phyloP scores from a whole-genome alignment of 2,329 filamentous ascomycete species.

The Colletotrichum australisinense region DNA sequence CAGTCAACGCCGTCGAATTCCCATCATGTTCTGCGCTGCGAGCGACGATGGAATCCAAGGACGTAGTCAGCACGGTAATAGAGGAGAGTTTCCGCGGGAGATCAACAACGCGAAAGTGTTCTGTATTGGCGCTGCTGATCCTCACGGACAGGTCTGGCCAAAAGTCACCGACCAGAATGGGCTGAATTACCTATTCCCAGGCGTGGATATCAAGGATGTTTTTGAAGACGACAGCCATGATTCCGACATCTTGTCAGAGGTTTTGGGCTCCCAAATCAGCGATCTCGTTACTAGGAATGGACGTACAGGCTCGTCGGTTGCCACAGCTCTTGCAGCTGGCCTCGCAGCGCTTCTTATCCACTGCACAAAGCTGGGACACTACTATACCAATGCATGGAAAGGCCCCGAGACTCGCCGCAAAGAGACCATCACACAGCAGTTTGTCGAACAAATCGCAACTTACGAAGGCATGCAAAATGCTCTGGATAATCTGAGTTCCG shows the following conservation, averaged over 20 bases:
- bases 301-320: conserved; percentile 40
- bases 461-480: not conserved
- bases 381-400: conserved; percentile 29
- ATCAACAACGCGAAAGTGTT: conserved; percentile 30
- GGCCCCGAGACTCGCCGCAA: not conserved
- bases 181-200: conserved; percentile 46
- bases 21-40: conserved; percentile 52
- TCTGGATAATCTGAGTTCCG: not conserved
- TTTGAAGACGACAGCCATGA: not conserved
- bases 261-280: not conserved
- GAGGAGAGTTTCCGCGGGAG: not conserved
- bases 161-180: not conserved
- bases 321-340: conserved; percentile 45
- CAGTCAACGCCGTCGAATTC: conserved; percentile 32
- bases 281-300: conserved; percentile 17
- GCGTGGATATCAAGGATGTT: conserved; percentile 38
- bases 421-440: not conserved
- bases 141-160: conserved; percentile 20
- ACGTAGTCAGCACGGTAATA: not conserved
- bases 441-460: not conserved
- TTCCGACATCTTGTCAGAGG: not conserved
- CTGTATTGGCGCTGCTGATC: conserved; percentile 43
- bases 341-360: conserved; percentile 46
- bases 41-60: conserved; percentile 42
- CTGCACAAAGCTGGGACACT: conserved; percentile 38